These are phyloP conservation scores for Colletotrichum aenigma DNA, from an alignment of 2,329 filamentous ascomycete genomes.

Conservation along the genomic window DNA sequence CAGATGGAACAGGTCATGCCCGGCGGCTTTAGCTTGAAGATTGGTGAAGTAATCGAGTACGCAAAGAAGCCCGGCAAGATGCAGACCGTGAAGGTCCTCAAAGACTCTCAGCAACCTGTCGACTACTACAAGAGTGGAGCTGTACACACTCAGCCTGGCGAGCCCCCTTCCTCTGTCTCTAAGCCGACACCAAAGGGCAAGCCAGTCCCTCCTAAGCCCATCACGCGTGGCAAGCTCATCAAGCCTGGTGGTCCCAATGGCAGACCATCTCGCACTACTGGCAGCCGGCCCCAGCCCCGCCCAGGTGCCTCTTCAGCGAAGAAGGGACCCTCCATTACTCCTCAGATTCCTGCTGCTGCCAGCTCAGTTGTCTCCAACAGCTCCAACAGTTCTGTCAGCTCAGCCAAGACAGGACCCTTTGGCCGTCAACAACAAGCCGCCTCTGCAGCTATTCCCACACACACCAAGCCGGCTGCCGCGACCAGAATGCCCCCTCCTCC, in stretches of 20 bases:
- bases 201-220: conserved; percentile 84
- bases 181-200: conserved; percentile 87
- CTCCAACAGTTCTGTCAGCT: conserved; percentile 20
- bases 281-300: conserved; percentile 48
- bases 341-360: conserved; percentile 36
- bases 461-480: conserved; percentile 25
- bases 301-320: conserved; percentile 36
- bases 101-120: conserved; percentile 77
- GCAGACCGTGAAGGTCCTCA: conserved; percentile 85
- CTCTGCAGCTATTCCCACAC: conserved; percentile 20
- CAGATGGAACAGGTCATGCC: conserved; percentile 83
- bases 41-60: conserved; percentile 87
- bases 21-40: conserved; percentile 80
- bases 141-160: conserved; percentile 85
- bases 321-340: conserved; percentile 21
- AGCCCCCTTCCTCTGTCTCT: conserved; percentile 82
- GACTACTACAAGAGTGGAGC: conserved; percentile 95
- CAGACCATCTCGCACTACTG: conserved; percentile 73
- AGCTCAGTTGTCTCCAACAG: conserved; percentile 19
- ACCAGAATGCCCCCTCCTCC: conserved; percentile 57
- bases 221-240: conserved; percentile 91
- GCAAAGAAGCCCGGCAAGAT: conserved; percentile 97
- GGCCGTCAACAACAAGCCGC: conserved; percentile 19
- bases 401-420: conserved; percentile 25
- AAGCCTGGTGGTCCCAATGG: conserved; percentile 87